These are phyloP conservation scores for Fusarium palustre DNA, from an alignment of 2,329 filamentous ascomycete genomes.

Conservation along the genomic window DNA sequence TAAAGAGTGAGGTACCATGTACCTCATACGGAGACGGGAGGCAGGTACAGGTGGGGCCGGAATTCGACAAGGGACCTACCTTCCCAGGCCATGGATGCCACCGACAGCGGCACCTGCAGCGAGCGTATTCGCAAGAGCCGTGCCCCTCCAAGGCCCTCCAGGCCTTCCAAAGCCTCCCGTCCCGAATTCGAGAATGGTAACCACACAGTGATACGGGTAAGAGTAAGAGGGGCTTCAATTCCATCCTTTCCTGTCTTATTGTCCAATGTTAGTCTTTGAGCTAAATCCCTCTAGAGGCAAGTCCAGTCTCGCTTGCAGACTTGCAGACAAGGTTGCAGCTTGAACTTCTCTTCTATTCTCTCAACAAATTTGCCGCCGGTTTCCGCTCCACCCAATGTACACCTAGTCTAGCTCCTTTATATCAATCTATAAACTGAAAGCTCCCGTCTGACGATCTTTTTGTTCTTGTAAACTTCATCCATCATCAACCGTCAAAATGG, in stretches of 20 bases:
- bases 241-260: conserved; percentile 1
- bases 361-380: conserved; percentile 42
- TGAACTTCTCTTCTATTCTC: conserved; percentile 12
- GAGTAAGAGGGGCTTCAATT: conserved; percentile 32
- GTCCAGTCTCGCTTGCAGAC: conserved; percentile 23
- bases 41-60: conserved; percentile 43
- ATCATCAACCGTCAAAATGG: conserved; percentile 66
- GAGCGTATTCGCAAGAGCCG: conserved; percentile 41
- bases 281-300: conserved; percentile 23
- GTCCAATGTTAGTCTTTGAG: conserved; percentile 13
- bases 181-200: conserved; percentile 35
- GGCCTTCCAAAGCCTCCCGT: conserved; percentile 23
- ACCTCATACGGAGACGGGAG: conserved; percentile 1
- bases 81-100: background rate
- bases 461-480: conserved; percentile 21
- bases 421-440: conserved; percentile 28
- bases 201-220: conserved; percentile 4
- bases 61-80: conserved; percentile 19
- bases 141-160: conserved; percentile 41
- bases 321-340: conserved; percentile 4
- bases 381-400: conserved; percentile 25
- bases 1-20: background rate
- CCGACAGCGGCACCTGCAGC: conserved; percentile 42
- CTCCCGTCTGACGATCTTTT: conserved; percentile 22
- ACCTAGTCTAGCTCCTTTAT: conserved; percentile 1